Evolutionary conservation across 495 filamentous ascomycete genomes (phyloP).

Genomic region (Chaetomium fimeti): DNA sequence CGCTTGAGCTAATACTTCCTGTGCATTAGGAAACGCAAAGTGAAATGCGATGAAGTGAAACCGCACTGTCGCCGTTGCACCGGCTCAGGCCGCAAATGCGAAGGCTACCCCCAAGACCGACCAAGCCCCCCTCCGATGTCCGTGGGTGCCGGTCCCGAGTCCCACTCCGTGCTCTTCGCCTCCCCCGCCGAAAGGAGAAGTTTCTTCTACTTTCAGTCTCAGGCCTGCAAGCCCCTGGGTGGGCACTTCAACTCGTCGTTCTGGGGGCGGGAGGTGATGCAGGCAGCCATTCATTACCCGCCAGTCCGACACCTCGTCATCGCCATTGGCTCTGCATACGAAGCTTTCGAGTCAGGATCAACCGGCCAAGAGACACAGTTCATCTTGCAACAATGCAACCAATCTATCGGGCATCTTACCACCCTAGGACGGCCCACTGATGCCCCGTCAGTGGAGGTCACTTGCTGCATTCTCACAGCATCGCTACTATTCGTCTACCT

Average conservation of each 20-base stretch:
- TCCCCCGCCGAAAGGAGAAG: constrained; percentile 24
- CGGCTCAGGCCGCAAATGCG: constrained; percentile 49
- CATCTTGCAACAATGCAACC: constrained; percentile 26
- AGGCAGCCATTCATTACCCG: constrained; percentile 26
- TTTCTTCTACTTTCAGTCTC: constrained; percentile 25
- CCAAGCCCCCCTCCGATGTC: not conserved
- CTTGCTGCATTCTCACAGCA: constrained; percentile 21
- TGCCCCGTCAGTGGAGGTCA: constrained; percentile 13
- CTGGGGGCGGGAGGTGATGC: constrained; percentile 29
- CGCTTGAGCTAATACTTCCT: not conserved
- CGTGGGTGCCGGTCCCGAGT: not conserved
- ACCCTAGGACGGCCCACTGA: not conserved
- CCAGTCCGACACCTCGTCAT: constrained; percentile 28
- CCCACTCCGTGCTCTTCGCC: constrained; percentile 20
- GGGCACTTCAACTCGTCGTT: constrained; percentile 25
- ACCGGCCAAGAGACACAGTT: not conserved
- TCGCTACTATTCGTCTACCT: constrained; percentile 29
- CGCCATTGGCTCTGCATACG: constrained; percentile 28
- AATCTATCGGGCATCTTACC: constrained; percentile 19
- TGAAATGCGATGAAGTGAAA: constrained; percentile 56
- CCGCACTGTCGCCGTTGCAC: constrained; percentile 49
- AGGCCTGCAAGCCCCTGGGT: constrained; percentile 20
- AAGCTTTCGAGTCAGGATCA: constrained; percentile 12
- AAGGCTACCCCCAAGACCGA: constrained; percentile 32
- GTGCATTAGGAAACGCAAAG: constrained; percentile 44